Evolutionary conservation across 208 protist genomes (phyloP).

Genomic region (Trypanosoma melophagium): DNA sequence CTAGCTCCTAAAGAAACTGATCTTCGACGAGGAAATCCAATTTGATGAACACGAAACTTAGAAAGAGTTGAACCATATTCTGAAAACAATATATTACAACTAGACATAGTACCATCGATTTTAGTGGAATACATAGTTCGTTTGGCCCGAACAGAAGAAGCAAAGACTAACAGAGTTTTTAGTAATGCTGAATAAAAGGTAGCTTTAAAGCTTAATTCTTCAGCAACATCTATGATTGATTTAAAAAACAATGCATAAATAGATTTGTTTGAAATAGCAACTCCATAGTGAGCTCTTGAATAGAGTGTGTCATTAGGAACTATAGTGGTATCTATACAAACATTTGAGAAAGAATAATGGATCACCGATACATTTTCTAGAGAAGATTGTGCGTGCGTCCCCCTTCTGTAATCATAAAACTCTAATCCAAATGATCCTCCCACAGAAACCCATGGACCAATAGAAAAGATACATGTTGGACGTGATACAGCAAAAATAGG

Average conservation of each 20-base stretch:
- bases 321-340: constrained; percentile 12
- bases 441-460: constrained; percentile 31
- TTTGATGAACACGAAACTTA: constrained; percentile 21
- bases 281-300: constrained; percentile 21
- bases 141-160: constrained; percentile 23
- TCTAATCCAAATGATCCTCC: constrained; percentile 26
- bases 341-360: constrained; percentile 18
- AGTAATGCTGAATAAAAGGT: constrained; percentile 23
- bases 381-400: constrained; percentile 20
- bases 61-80: constrained; percentile 28
- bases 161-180: constrained; percentile 20
- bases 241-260: constrained; percentile 14
- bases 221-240: constrained; percentile 30
- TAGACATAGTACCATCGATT: constrained; percentile 8
- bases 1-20: not conserved
- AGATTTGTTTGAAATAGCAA: constrained; percentile 14
- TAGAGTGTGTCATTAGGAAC: constrained; percentile 16
- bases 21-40: not conserved
- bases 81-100: constrained; percentile 24
- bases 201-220: constrained; percentile 21
- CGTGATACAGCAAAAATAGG: constrained; percentile 19
- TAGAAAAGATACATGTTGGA: constrained; percentile 22
- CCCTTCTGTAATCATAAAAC: constrained; percentile 27
- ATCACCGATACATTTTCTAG: constrained; percentile 14
- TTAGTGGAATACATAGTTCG: constrained; percentile 1